Conservation (phyloP, 345 rosid species). For the Pistacia integerrima region DNA sequence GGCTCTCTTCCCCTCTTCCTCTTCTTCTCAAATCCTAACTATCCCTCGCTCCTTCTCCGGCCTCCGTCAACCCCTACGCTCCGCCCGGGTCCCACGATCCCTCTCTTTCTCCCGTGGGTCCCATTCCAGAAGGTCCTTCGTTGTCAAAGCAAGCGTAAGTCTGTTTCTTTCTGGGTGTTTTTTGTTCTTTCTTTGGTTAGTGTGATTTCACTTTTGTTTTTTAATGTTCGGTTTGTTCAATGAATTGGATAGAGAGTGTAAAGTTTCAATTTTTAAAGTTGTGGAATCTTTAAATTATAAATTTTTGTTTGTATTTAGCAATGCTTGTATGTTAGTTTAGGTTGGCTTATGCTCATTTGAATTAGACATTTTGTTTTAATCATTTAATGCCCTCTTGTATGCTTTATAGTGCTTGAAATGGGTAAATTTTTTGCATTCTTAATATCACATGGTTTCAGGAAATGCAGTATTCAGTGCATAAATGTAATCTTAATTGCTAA, state of each 20-base stretch:
- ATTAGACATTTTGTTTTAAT: not conserved
- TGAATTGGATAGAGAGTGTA: not conserved
- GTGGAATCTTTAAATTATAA: not conserved
- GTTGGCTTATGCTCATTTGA: not conserved
- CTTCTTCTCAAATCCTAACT: constrained; percentile 45
- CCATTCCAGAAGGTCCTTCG: constrained; percentile 51
- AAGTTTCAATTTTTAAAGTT: not conserved
- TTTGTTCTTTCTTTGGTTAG: not conserved
- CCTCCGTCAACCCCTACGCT: constrained; percentile 43
- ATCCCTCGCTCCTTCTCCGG: constrained; percentile 49
- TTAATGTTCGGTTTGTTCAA: not conserved
- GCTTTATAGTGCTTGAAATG: not conserved
- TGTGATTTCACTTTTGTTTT: too few relatives aligned
- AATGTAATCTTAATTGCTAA: not conserved
- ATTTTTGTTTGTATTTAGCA: too few relatives aligned
- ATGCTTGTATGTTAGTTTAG: not conserved
- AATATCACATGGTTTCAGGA: not conserved
- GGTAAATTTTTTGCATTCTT: not conserved
- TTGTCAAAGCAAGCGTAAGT: constrained; percentile 67
- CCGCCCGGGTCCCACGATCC: constrained; percentile 41
- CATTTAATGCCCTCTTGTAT: not conserved
- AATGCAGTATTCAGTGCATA: not conserved
- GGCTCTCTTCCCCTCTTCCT: constrained; percentile 28
- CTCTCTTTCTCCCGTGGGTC: constrained; percentile 40
- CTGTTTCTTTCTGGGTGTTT: not conserved